phyloP scores from a whole-genome alignment of 2,329 filamentous ascomycete species.

The Verticillium isaacii region DNA sequence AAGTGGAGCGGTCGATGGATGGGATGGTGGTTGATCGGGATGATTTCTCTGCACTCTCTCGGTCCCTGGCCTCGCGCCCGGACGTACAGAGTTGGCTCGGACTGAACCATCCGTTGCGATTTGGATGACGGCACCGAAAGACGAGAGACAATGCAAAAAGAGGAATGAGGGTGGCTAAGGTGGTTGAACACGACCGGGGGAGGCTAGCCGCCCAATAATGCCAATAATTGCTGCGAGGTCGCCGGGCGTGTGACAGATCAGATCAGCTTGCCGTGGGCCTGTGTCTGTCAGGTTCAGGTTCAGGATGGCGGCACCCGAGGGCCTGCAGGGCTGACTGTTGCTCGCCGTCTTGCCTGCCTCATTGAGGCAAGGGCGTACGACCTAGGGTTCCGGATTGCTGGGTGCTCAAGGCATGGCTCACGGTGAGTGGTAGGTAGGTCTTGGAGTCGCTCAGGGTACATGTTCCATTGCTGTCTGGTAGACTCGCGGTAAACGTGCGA shows the following conservation, averaged over 20 bases:
- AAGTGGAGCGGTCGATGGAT: too few species aligned
- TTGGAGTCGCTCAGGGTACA: neutral
- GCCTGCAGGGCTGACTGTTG: neutral
- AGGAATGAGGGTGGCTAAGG: neutral
- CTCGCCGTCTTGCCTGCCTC: neutral
- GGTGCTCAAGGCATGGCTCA: neutral
- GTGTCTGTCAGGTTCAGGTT: neutral
- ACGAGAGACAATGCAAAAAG: neutral
- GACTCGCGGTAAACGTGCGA: neutral
- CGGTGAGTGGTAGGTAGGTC: neutral
- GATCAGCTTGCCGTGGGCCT: neutral
- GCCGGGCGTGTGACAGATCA: slow-evolving; percentile 10
- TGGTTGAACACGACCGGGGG: neutral
- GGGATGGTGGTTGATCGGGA: too few species aligned
- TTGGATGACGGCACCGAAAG: neutral
- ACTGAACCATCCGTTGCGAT: neutral
- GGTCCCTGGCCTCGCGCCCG: neutral
- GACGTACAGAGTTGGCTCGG: neutral
- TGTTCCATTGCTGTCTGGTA: neutral
- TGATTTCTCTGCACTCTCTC: neutral
- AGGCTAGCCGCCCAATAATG: neutral
- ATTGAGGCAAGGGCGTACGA: neutral
- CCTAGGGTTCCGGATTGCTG: neutral
- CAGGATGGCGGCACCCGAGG: neutral
- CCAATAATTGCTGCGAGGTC: slow-evolving; percentile 12